phyloP scores from a whole-genome alignment of 1,284 basidiomycete species.

The Irpex sp. region DNA sequence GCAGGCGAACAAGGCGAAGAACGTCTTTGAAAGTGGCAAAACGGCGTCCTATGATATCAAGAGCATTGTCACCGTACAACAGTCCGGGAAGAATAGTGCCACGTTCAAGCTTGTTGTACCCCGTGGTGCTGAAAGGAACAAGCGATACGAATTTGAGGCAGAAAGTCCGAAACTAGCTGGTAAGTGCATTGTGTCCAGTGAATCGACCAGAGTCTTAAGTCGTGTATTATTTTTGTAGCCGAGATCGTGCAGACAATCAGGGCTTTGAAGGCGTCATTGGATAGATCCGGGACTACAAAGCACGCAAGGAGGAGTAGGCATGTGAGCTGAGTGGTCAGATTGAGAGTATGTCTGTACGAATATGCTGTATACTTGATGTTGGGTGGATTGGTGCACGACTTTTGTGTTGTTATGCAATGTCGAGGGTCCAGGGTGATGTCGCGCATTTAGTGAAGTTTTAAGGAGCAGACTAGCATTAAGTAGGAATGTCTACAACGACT shows the following conservation, averaged over 20 bases:
- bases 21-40: constrained; percentile 89
- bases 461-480: constrained; percentile 5
- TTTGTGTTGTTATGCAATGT: neutral
- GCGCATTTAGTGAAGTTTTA: neutral
- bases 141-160: constrained; percentile 98
- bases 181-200: constrained; percentile 44
- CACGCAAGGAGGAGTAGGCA: constrained; percentile 67
- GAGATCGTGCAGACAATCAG: constrained; percentile 81
- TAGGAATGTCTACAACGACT: constrained; percentile 1
- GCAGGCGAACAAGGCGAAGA: constrained; percentile 82
- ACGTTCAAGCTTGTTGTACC: constrained; percentile 89
- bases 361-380: neutral
- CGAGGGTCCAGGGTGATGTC: neutral
- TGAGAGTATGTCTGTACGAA: neutral
- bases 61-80: constrained; percentile 86
- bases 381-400: neutral
- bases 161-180: constrained; percentile 87
- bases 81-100: constrained; percentile 83
- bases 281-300: constrained; percentile 65
- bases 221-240: constrained; percentile 41
- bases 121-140: constrained; percentile 74
- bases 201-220: neutral
- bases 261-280: constrained; percentile 63
- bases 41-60: constrained; percentile 95
- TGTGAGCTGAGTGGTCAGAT: constrained; percentile 31